Evolutionary conservation across 2,329 filamentous ascomycete species (phyloP), one percentile per base, ranked within the genome.

Genomic region (Nemania serpens): DNA sequence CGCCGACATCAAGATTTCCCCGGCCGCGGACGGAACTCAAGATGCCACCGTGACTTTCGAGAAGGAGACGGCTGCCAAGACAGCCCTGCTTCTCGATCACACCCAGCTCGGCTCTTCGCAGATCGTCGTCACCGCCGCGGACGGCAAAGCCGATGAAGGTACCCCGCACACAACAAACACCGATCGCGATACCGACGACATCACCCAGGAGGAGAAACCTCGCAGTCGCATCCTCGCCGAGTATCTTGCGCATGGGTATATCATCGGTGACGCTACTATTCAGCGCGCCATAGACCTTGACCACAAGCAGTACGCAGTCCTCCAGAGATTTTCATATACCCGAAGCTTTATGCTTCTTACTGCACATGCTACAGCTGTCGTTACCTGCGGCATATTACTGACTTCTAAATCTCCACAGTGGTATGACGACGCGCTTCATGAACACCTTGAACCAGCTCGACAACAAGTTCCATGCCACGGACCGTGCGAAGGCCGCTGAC

Each of bases 201-300:
- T 98, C 70, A 87, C 89, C 13, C 95, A 99, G 75, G 95, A 99
- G 78, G 93, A 98, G 82, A 99, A 99, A 84, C 95, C 95, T 15
- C 90, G 93, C 71, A 87, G 91, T 42, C 91, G 95, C 71, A 97
- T 99, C 76, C 78, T 97, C 52, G 95, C 95, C 67, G 95, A 99
- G 81, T 97, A 98, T 78, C 89, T 99, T 36, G 93, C 95, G 11
- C 92, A 97, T 71, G 95, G 95, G 69, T 99, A 99, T 79, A 85
- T 88, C 41, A 83, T 98, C 66, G 93, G 85, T 33, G 86, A 88
- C 59, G 81, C 77, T 29, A 91, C 91, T 52, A 88, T 97, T 69
- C 85, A 95, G 79, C 85, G 85, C 65, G 94, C 92, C 65, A 91
- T 99, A 71, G 86, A 91, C 33, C 87, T 98, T 53, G 95, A 99